Percentiles rank a stretch among this genome's conserved stretches.
These are phyloP conservation scores for Aspergillus piperis DNA, from an alignment of 2,329 filamentous ascomycete genomes.

Conservation along the genomic window DNA sequence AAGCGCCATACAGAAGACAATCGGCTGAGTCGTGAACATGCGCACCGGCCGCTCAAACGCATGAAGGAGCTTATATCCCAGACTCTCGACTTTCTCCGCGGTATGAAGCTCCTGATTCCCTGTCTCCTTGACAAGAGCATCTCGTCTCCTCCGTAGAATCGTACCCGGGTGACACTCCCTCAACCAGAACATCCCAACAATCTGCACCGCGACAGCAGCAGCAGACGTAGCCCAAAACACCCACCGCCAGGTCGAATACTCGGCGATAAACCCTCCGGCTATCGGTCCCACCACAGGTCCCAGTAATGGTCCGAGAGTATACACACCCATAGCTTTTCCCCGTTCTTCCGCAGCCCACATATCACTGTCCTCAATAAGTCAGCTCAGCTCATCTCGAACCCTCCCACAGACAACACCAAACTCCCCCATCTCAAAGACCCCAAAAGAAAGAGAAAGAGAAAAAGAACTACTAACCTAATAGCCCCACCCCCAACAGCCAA, in stretches of 20 bases:
- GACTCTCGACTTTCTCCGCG: constrained; percentile 20
- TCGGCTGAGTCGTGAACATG: constrained; percentile 60
- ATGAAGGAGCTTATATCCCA: background rate
- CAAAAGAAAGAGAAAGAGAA: too few relatives aligned
- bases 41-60: constrained; percentile 58
- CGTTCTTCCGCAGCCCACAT: constrained; percentile 63
- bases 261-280: constrained; percentile 63
- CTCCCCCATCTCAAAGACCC: too few relatives aligned
- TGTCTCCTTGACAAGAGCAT: constrained; percentile 45
- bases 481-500: too few relatives aligned
- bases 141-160: constrained; percentile 59
- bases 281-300: constrained; percentile 67
- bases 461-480: constrained; percentile 10
- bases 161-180: constrained; percentile 67
- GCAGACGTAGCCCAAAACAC: constrained; percentile 69
- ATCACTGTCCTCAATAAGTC: constrained; percentile 41
- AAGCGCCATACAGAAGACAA: constrained; percentile 57
- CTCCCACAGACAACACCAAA: too few relatives aligned
- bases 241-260: constrained; percentile 70
- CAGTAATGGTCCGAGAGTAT: constrained; percentile 63
- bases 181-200: constrained; percentile 61
- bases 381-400: too few relatives aligned
- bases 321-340: constrained; percentile 63
- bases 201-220: constrained; percentile 60
- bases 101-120: constrained; percentile 39